These are phyloP conservation scores for Cryptococcus deneoformans DNA, from an alignment of 1,284 basidiomycete species.

Conservation along the genomic window DNA sequence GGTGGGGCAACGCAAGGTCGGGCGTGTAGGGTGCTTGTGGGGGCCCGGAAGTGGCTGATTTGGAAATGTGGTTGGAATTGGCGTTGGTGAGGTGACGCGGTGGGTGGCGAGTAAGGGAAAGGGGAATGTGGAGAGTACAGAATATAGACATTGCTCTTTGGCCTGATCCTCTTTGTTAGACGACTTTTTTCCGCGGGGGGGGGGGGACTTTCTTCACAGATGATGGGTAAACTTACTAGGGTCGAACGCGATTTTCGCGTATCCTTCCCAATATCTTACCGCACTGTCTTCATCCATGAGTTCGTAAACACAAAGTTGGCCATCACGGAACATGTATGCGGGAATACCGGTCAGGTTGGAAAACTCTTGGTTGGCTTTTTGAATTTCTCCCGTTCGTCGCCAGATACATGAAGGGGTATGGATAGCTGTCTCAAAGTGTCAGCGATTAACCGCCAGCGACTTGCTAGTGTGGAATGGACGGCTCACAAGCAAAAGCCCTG, in stretches of 20 bases:
- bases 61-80: conserved; percentile 9
- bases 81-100: conserved; percentile 20
- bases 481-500: conserved; percentile 71
- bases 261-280: conserved; percentile 90
- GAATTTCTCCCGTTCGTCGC: conserved; percentile 96
- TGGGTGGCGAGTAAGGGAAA: conserved; percentile 42
- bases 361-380: conserved; percentile 89
- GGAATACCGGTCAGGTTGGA: conserved; percentile 41
- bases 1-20: conserved; percentile 20
- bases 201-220: neutral
- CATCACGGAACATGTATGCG: conserved; percentile 50
- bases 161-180: conserved; percentile 11
- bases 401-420: conserved; percentile 96
- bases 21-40: conserved; percentile 8
- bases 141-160: conserved; percentile 78
- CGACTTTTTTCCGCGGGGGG: neutral
- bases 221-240: conserved; percentile 53
- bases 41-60: conserved; percentile 4
- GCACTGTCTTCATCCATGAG: conserved; percentile 94
- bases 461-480: neutral
- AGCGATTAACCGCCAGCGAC: neutral
- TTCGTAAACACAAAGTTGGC: conserved; percentile 94
- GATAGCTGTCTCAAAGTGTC: conserved; percentile 58
- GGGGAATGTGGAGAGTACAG: conserved; percentile 77
- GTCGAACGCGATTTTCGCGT: conserved; percentile 92